Conservation (phyloP, 768 basidiomycete genomes). For the Butyriboletus loyo region DNA sequence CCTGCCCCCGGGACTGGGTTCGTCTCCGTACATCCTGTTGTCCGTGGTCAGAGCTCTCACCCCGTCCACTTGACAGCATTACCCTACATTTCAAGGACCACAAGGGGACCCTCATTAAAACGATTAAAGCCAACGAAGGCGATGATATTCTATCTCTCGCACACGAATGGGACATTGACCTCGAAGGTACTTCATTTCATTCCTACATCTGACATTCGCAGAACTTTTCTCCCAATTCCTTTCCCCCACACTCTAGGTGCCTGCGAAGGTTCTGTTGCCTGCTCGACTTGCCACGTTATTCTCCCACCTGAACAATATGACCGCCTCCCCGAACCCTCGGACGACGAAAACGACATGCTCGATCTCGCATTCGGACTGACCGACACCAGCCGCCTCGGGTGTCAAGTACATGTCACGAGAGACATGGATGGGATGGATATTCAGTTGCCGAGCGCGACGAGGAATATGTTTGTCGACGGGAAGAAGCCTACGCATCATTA, state of each 20-base stretch:
- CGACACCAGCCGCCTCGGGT: conserved; percentile 83
- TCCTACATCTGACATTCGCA: neutral
- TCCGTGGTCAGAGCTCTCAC: neutral
- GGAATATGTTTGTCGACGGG: conserved; percentile 97
- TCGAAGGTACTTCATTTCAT: conserved; percentile 66
- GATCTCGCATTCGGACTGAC: conserved; percentile 97
- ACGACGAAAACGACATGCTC: conserved; percentile 98
- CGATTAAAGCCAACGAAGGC: conserved; percentile 89
- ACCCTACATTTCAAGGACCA: conserved; percentile 89
- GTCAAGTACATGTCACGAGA: conserved; percentile 73
- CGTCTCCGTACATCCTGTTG: conserved; percentile 6
- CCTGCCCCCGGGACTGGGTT: conserved; percentile 72
- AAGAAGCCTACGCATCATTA: conserved; percentile 54
- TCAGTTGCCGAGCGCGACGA: conserved; percentile 84
- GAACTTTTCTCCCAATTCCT: neutral
- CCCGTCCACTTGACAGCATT: conserved; percentile 47
- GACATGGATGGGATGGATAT: conserved; percentile 84
- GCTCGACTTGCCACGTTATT: conserved; percentile 97
- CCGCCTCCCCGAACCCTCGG: conserved; percentile 85
- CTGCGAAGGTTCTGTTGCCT: conserved; percentile 95
- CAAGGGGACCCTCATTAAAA: conserved; percentile 79
- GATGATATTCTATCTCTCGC: conserved; percentile 90
- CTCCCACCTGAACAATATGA: conserved; percentile 64
- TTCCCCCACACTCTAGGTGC: conserved; percentile 58
- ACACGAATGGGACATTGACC: conserved; percentile 93